These are phyloP conservation scores for Madurella fahalii DNA, from an alignment of 2,329 filamentous ascomycete genomes.

Conservation along the genomic window DNA sequence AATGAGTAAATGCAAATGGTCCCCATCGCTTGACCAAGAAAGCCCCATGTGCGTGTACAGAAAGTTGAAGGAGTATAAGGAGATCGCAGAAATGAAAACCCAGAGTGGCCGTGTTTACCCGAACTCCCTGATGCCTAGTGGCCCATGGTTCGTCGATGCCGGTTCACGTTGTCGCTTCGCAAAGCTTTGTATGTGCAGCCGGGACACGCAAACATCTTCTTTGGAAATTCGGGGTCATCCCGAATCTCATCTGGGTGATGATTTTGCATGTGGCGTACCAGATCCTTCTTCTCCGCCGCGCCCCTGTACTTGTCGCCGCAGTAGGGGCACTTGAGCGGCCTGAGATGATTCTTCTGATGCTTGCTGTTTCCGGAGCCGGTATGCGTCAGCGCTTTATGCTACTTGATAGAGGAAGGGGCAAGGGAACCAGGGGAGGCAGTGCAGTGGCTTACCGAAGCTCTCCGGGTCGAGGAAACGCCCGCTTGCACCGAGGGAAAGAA, in stretches of 20 bases:
- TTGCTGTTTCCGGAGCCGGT: neutral
- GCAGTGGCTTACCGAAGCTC: slow-evolving; percentile 1
- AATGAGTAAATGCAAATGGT: too few relatives aligned
- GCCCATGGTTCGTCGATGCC: neutral
- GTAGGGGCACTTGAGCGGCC: slow-evolving; percentile 3
- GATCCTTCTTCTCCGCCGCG: slow-evolving; percentile 8
- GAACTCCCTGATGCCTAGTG: too few relatives aligned
- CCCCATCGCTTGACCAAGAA: too few relatives aligned
- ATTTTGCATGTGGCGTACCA: slow-evolving; percentile 7
- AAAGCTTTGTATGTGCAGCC: neutral
- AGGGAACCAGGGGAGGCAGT: neutral
- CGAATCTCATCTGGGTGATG: neutral
- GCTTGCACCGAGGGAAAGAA: neutral
- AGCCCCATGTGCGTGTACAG: too few relatives aligned
- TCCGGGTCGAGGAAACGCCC: neutral
- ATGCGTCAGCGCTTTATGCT: neutral
- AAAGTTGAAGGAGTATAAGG: too few relatives aligned
- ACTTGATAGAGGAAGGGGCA: neutral
- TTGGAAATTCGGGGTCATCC: neutral
- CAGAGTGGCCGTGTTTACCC: too few relatives aligned
- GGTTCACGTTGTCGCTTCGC: slow-evolving; percentile 3
- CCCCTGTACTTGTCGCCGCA: neutral
- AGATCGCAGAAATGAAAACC: too few relatives aligned
- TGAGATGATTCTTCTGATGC: slow-evolving; percentile 2
- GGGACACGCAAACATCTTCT: neutral